Evolutionary conservation across 1,284 basidiomycete species (phyloP).

Genomic region (Porogramme epimiltina): DNA sequence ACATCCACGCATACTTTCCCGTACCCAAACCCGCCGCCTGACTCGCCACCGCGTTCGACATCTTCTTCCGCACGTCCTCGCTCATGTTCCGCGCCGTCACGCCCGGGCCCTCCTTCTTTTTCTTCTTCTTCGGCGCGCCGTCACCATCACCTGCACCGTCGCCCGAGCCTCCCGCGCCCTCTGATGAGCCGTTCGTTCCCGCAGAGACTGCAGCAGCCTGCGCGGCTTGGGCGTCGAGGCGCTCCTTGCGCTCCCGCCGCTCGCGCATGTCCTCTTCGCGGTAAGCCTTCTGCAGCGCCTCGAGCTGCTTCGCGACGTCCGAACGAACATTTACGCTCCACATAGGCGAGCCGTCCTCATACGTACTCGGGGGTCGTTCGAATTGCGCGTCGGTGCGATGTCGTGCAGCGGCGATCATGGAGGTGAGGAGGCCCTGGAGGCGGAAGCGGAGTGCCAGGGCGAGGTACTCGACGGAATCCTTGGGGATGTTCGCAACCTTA

Average conservation of each 20-base stretch:
- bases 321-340: constrained; percentile 75
- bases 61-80: constrained; percentile 85
- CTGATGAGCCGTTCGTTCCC: constrained; percentile 44
- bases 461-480: constrained; percentile 75
- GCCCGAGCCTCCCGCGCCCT: constrained; percentile 33
- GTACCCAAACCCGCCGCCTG: constrained; percentile 78
- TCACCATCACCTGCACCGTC: constrained; percentile 42
- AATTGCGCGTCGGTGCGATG: constrained; percentile 75
- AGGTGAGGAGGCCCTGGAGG: constrained; percentile 68
- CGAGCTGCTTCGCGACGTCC: constrained; percentile 76
- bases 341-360: constrained; percentile 70
- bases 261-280: constrained; percentile 79
- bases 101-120: constrained; percentile 81
- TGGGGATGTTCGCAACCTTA: constrained; percentile 65
- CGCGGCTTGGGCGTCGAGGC: constrained; percentile 67
- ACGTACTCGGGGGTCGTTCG: constrained; percentile 56
- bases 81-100: constrained; percentile 86
- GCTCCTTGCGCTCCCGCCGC: constrained; percentile 73
- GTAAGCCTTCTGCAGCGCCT: constrained; percentile 73
- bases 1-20: constrained; percentile 87
- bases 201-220: constrained; percentile 57
- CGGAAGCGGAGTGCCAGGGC: constrained; percentile 78
- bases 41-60: constrained; percentile 86
- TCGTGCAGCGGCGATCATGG: constrained; percentile 69
- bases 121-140: constrained; percentile 74